Evolutionary conservation across 805 yeast species (phyloP), one percentile per base, ranked within the genome.

Genomic region (Candida manassasensis): DNA sequence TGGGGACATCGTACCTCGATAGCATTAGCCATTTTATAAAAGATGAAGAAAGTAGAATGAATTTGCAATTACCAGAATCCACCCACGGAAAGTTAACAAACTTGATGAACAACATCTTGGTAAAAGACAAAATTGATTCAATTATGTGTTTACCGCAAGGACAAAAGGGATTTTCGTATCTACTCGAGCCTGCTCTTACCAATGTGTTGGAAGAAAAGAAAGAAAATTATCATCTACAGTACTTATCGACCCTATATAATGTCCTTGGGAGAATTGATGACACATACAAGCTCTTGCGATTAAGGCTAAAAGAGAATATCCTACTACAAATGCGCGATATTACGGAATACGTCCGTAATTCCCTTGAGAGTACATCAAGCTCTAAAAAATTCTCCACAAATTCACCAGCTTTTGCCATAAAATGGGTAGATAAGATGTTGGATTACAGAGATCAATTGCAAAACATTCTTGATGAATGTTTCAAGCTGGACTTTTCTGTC

Each of bases 381-480:
- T 27, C 32, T 34, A 46, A 47, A 31, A 44, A 44, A 35, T 34
- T 42, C 37, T 36, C 47, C 27, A 38, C 51, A 13, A 50, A 40
- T 35, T 59, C 71, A 39, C 56, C 79, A 6, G 60, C 65, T 34
- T 73, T 71, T 45, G 93, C 95, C 0, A 67, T 75, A 3, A 65
- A 67, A 35, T 88, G 94, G 90, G 71, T 84, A 7, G 74, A 74
- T 29, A 64, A 71, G 19, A 68, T 84, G 3, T 52, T 84, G 8
- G 55, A 52, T 8, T 59, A 77, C 38, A 79, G 74, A 44, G 61
- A 59, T 4, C 75, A 75, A 39, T 76, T 75, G 46, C 73, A 71
- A 24, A 19, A 30, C 3, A 62, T 88, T 2, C 55, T 77, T 19
- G 57, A 62, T 16, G 52, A 55, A 5, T 63, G 83, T 2, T 77